Percentiles rank a stretch among this genome's conserved stretches.
Evolutionary conservation across 805 yeast genomes (phyloP).

Genomic region (Nakazawaea sp.): DNA sequence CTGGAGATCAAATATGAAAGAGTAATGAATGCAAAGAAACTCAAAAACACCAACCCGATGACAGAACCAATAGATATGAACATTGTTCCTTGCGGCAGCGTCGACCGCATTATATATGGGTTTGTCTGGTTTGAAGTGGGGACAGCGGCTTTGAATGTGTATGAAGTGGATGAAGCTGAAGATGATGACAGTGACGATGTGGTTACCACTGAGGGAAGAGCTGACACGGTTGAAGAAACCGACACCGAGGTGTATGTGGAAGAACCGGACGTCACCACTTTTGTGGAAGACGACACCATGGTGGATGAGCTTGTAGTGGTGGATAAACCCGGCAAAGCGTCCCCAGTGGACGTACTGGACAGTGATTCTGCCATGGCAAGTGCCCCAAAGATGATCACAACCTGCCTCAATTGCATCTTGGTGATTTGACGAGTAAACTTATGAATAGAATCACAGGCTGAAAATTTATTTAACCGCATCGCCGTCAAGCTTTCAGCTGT

Average conservation of each 20-base stretch:
- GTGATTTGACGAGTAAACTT: no score
- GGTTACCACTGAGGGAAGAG: background rate
- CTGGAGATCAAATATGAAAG: slow-evolving; percentile 3
- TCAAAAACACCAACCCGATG: slow-evolving; percentile 16
- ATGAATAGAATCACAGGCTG: no score
- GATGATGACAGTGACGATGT: background rate
- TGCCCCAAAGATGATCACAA: no score
- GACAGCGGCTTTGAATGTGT: slow-evolving; percentile 15
- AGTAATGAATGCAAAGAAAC: slow-evolving; percentile 10
- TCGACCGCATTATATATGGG: slow-evolving; percentile 24
- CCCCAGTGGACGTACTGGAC: background rate
- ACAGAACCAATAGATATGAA: slow-evolving; percentile 36
- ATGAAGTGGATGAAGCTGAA: slow-evolving; percentile 11
- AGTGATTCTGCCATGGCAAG: background rate
- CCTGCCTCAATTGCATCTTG: no score
- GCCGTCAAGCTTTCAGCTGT: no score
- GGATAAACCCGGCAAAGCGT: background rate
- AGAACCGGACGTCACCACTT: slow-evolving; percentile 1
- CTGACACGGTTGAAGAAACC: slow-evolving; percentile 1
- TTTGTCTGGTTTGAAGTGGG: slow-evolving; percentile 16
- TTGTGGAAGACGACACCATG: slow-evolving; percentile 3
- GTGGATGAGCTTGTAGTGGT: slow-evolving; percentile 5
- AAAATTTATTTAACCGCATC: no score
- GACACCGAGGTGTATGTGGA: background rate
- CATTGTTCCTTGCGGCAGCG: slow-evolving; percentile 29